Conservation (phyloP, 345 rosid genomes). For the Litchi chinensis region DNA sequence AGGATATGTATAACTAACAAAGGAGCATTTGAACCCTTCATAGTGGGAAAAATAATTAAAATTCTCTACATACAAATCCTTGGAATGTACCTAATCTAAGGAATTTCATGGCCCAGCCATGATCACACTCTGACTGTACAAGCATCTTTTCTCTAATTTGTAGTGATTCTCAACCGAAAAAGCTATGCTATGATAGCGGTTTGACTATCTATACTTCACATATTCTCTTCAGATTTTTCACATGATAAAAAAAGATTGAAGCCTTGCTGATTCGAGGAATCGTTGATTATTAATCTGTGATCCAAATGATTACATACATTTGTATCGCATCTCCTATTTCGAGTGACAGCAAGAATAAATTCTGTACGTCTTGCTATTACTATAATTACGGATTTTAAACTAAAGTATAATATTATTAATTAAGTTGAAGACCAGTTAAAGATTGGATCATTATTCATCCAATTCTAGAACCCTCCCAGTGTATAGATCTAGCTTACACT, state of each 20-base stretch:
- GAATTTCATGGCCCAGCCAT: neutral
- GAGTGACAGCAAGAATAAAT: neutral
- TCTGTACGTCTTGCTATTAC: neutral
- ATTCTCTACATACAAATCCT: neutral
- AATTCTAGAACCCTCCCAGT: too few relatives aligned
- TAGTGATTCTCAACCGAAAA: neutral
- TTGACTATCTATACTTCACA: neutral
- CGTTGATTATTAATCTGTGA: neutral
- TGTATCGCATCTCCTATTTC: neutral
- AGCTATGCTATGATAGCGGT: neutral
- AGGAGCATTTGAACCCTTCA: conserved; percentile 2
- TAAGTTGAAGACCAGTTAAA: neutral
- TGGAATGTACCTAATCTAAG: neutral
- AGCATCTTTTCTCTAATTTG: neutral
- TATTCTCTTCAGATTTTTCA: neutral
- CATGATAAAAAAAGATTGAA: neutral
- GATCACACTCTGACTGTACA: neutral
- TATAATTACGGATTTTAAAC: too few relatives aligned
- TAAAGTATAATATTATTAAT: too few relatives aligned
- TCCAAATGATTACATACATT: neutral
- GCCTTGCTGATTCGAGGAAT: neutral
- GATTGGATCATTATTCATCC: too few relatives aligned
- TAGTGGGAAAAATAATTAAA: conserved; percentile 8
- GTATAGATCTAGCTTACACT: too few relatives aligned
- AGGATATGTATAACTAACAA: conserved; percentile 15